Conservation (phyloP, 257 asterid species). For the Solanum rostratum region DNA sequence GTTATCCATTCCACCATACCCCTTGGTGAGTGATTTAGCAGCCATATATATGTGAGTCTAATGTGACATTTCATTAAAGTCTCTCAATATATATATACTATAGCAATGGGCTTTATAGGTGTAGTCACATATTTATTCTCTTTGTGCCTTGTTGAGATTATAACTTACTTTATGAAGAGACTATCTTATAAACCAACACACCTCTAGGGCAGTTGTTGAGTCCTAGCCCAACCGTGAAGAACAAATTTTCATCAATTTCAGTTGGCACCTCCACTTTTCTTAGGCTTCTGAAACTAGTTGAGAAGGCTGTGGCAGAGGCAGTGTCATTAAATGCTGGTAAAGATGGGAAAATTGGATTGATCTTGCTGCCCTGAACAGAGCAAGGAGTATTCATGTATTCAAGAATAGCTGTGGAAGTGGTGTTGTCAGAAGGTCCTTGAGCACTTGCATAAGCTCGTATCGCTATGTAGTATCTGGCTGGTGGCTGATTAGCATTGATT, state of each 20-base stretch:
- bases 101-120: neutral
- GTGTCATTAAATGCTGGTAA: slow-evolving; percentile 82
- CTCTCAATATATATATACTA: neutral
- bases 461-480: slow-evolving; percentile 60
- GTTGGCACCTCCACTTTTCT: slow-evolving; percentile 43
- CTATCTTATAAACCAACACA: neutral
- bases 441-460: slow-evolving; percentile 84
- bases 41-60: neutral
- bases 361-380: slow-evolving; percentile 25
- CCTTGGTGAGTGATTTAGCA: neutral
- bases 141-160: neutral
- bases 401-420: slow-evolving; percentile 85
- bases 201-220: slow-evolving; percentile 33
- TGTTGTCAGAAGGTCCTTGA: slow-evolving; percentile 72
- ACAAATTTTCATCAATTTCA: slow-evolving; percentile 56
- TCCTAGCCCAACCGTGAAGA: slow-evolving; percentile 74
- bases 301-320: slow-evolving; percentile 58
- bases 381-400: slow-evolving; percentile 46
- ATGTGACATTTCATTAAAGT: neutral
- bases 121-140: neutral
- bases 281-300: slow-evolving; percentile 56
- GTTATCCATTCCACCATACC: neutral
- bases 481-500: slow-evolving; percentile 57
- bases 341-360: slow-evolving; percentile 33
- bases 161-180: neutral